Evolutionary conservation across 257 asterid species (phyloP).

Genomic region (Pogostemon cablin): DNA sequence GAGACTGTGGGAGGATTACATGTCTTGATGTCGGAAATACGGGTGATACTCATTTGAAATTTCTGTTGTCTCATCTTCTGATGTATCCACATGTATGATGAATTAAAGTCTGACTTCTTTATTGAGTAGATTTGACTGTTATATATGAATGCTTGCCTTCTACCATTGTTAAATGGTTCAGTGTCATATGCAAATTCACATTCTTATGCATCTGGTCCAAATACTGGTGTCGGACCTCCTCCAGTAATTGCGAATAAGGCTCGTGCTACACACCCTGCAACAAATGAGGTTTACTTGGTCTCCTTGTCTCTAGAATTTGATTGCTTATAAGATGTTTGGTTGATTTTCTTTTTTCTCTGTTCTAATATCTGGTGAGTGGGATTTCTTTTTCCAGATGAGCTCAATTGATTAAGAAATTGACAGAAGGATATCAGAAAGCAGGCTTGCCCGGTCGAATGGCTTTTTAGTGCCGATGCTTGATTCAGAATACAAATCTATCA

Average conservation of each 20-base stretch:
- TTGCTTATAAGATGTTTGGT: slow-evolving; percentile 30
- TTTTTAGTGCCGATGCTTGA: slow-evolving; percentile 40
- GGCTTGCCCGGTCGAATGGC: slow-evolving; percentile 96
- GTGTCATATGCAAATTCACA: slow-evolving; percentile 62
- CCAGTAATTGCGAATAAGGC: slow-evolving; percentile 93
- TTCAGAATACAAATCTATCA: slow-evolving; percentile 4
- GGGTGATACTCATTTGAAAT: not conserved
- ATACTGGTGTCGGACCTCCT: slow-evolving; percentile 95
- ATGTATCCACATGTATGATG: no score
- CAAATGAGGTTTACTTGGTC: slow-evolving; percentile 92
- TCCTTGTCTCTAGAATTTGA: slow-evolving; percentile 48
- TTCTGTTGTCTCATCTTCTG: slow-evolving; percentile 12
- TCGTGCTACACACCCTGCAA: slow-evolving; percentile 77
- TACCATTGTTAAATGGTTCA: slow-evolving; percentile 33
- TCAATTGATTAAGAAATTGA: slow-evolving; percentile 96
- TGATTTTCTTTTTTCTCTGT: slow-evolving; percentile 5
- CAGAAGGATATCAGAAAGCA: slow-evolving; percentile 91
- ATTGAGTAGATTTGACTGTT: not conserved
- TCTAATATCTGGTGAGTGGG: slow-evolving; percentile 39
- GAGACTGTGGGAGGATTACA: not conserved
- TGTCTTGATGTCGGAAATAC: not conserved
- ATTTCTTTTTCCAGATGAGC: slow-evolving; percentile 82
- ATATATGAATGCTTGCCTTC: slow-evolving; percentile 17
- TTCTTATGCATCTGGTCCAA: slow-evolving; percentile 97
- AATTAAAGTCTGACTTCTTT: no score